These are phyloP conservation scores for Fonsecaea nubica DNA, from an alignment of 2,329 filamentous ascomycete species.

Conservation along the genomic window DNA sequence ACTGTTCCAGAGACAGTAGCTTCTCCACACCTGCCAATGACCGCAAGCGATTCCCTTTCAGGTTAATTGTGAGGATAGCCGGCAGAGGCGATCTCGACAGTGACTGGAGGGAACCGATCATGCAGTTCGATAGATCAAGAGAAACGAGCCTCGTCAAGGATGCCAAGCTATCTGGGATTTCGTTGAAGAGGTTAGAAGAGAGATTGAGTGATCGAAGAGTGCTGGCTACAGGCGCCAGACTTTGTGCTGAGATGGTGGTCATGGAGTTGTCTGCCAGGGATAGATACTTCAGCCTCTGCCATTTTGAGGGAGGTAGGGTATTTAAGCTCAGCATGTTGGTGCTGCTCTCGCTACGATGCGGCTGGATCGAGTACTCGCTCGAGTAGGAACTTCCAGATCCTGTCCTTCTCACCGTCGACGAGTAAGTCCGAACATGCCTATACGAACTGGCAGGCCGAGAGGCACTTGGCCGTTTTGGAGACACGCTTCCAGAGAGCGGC, in stretches of 20 bases:
- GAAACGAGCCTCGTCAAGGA: constrained; percentile 86
- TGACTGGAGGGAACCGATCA: constrained; percentile 94
- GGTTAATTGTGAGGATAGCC: constrained; percentile 89
- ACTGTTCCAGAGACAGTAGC: constrained; percentile 82
- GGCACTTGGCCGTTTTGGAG: constrained; percentile 76
- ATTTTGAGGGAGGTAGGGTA: constrained; percentile 82
- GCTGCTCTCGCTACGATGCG: constrained; percentile 67
- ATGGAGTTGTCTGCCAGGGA: constrained; percentile 91
- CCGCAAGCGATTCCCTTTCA: constrained; percentile 83
- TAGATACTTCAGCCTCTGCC: constrained; percentile 91
- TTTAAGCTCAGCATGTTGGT: constrained; percentile 76
- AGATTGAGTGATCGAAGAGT: constrained; percentile 91
- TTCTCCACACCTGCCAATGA: constrained; percentile 91
- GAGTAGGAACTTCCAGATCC: constrained; percentile 94
- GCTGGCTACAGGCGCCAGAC: constrained; percentile 81
- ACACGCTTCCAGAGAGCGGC: constrained; percentile 67
- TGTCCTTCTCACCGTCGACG: constrained; percentile 80
- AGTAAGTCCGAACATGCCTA: constrained; percentile 68
- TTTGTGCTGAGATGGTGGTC: constrained; percentile 75
- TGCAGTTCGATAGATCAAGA: constrained; percentile 92
- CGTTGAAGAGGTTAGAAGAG: constrained; percentile 89
- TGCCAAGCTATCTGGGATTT: constrained; percentile 89
- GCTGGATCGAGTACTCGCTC: constrained; percentile 63
- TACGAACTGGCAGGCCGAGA: constrained; percentile 73
- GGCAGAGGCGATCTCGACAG: constrained; percentile 84